These are phyloP conservation scores for Castanospermum australe DNA, from an alignment of 306 rosid species.

Conservation along the genomic window DNA sequence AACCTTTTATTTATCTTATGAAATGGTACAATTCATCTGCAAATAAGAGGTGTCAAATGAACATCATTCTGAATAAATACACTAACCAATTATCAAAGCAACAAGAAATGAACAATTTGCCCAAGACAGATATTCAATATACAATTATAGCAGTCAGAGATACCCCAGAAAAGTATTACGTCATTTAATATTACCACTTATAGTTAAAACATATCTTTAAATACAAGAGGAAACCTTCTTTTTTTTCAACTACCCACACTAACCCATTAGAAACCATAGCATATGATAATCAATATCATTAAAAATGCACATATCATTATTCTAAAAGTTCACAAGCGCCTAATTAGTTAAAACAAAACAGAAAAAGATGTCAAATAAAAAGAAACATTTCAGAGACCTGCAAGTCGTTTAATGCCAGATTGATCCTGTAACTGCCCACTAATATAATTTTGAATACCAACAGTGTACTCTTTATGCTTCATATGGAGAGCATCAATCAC, in stretches of 20 bases:
- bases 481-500: slow-evolving; percentile 60
- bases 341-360: slow-evolving; percentile 5
- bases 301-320: neutral
- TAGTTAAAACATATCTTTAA: neutral
- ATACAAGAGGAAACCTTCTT: neutral
- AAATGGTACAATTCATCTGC: neutral
- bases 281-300: slow-evolving; percentile 9
- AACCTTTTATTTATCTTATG: neutral
- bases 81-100: neutral
- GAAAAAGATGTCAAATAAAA: neutral
- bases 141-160: neutral
- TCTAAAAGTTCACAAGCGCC: slow-evolving; percentile 11
- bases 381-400: slow-evolving; percentile 50
- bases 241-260: neutral
- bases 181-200: neutral
- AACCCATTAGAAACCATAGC: neutral
- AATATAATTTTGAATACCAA: slow-evolving; percentile 45
- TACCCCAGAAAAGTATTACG: neutral
- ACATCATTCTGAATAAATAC: neutral
- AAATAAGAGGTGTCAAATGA: neutral
- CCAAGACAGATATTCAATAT: neutral
- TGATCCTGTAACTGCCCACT: slow-evolving; percentile 50
- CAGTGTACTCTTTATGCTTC: slow-evolving; percentile 67
- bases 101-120: neutral
- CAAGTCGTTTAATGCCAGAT: slow-evolving; percentile 61